A percentile compares a stretch with the other conserved stretches of the same genome.
phyloP scores from a whole-genome alignment of 768 basidiomycete species.

The Hypsizygus marmoreus region DNA sequence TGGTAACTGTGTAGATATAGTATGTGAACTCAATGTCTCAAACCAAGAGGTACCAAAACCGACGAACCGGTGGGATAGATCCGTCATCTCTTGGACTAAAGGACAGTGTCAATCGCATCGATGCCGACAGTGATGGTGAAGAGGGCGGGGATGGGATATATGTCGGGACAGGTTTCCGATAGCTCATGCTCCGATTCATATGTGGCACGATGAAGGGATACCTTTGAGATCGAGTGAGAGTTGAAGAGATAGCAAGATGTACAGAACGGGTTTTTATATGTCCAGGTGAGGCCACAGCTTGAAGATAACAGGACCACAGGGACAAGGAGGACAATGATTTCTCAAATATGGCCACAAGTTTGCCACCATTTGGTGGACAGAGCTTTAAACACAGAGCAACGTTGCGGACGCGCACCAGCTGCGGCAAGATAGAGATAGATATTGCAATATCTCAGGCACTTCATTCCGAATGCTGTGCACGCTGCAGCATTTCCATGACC shows the following conservation, averaged over 20 bases:
- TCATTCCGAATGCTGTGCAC: too few species aligned
- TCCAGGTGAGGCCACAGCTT: slow-evolving; percentile 1
- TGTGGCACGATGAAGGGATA: neutral
- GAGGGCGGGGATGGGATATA: slow-evolving; percentile 68
- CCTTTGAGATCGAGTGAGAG: neutral
- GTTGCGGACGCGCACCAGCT: slow-evolving; percentile 5
- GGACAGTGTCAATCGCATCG: slow-evolving; percentile 11
- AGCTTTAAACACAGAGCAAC: too few species aligned
- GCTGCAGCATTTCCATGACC: too few species aligned
- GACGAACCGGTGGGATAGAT: slow-evolving; percentile 11
- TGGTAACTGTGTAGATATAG: slow-evolving; percentile 25
- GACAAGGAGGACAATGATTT: too few species aligned
- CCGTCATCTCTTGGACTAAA: slow-evolving; percentile 6
- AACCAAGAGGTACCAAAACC: too few species aligned
- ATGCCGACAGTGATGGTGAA: slow-evolving; percentile 30
- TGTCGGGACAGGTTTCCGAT: slow-evolving; percentile 70
- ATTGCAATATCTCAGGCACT: too few species aligned
- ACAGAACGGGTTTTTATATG: neutral
- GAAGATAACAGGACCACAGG: neutral
- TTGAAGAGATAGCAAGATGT: neutral
- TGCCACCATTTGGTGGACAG: too few species aligned
- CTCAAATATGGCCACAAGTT: too few species aligned
- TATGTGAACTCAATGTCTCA: neutral
- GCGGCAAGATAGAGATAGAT: neutral
- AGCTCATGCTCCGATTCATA: slow-evolving; percentile 53